Percentiles rank a stretch among this genome's conserved stretches.
These are phyloP conservation scores for Mucor velutinosus DNA, from an alignment of 371 early-diverging fungal species.

Conservation along the genomic window DNA sequence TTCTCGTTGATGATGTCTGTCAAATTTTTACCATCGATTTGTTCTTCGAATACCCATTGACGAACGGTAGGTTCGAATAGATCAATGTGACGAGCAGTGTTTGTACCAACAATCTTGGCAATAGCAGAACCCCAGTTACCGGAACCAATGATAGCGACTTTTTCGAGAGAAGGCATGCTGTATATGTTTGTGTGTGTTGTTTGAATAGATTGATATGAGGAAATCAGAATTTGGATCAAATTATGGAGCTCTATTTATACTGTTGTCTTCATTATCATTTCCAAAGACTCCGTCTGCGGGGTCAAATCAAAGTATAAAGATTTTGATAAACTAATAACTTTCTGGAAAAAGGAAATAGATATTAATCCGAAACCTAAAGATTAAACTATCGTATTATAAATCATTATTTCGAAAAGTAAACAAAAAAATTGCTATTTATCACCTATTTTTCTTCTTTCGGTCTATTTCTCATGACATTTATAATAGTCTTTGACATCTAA, in stretches of 20 bases:
- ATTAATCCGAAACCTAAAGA: not conserved
- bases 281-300: slow-evolving; percentile 3
- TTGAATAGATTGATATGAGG: not conserved
- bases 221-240: not conserved
- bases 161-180: slow-evolving; percentile 7
- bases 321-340: not conserved
- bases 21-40: slow-evolving; percentile 78
- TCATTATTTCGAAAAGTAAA: not conserved
- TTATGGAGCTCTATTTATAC: slow-evolving; percentile 1
- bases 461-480: slow-evolving; percentile 1
- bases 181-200: not conserved
- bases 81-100: slow-evolving; percentile 64
- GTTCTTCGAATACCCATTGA: slow-evolving; percentile 96
- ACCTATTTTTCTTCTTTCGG: not conserved
- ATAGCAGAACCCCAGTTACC: slow-evolving; percentile 99
- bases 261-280: not conserved
- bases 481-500: not conserved
- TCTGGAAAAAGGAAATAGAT: not conserved
- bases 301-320: not conserved
- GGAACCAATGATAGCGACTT: slow-evolving; percentile 69
- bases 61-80: slow-evolving; percentile 78
- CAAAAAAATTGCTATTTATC: not conserved
- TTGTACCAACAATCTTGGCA: slow-evolving; percentile 89
- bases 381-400: not conserved
- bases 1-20: slow-evolving; percentile 93